These are phyloP conservation scores for Nigrograna mackinnonii DNA, from an alignment of 2,329 filamentous ascomycete genomes.

Conservation along the genomic window DNA sequence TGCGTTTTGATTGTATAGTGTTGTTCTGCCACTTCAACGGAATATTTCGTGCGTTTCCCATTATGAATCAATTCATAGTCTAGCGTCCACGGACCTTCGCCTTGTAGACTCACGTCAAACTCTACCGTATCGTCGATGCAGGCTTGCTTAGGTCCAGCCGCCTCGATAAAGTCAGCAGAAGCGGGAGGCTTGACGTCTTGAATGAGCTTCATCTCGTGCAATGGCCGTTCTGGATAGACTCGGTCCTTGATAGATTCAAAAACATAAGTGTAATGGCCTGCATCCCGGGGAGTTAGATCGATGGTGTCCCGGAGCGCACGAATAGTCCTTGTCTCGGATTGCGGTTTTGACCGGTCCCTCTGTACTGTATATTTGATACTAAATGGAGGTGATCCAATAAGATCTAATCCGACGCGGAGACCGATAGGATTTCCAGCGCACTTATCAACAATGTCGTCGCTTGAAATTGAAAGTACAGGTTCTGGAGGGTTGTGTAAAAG, in stretches of 20 bases:
- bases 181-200: conserved; percentile 94
- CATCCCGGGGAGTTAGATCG: conserved; percentile 78
- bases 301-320: conserved; percentile 81
- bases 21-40: conserved; percentile 64
- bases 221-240: conserved; percentile 66
- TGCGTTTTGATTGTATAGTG: conserved; percentile 75
- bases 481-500: conserved; percentile 88
- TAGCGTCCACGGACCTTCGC: conserved; percentile 84
- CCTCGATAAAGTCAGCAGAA: conserved; percentile 69
- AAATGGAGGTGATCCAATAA: conserved; percentile 93
- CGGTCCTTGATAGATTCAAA: conserved; percentile 81
- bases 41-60: conserved; percentile 76
- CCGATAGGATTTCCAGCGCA: conserved; percentile 94
- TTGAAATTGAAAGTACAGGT: conserved; percentile 73
- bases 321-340: conserved; percentile 53
- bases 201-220: conserved; percentile 68
- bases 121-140: conserved; percentile 83
- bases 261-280: conserved; percentile 84
- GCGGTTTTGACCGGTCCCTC: conserved; percentile 58
- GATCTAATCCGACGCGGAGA: conserved; percentile 82
- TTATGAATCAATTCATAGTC: conserved; percentile 94
- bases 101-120: conserved; percentile 74
- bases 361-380: conserved; percentile 76
- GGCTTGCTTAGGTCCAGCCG: conserved; percentile 62
- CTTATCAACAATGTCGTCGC: conserved; percentile 88